A percentile compares a stretch with the other conserved stretches of the same genome.
phyloP scores from a whole-genome alignment of 768 basidiomycete species.

The Coprinellus micaceus region DNA sequence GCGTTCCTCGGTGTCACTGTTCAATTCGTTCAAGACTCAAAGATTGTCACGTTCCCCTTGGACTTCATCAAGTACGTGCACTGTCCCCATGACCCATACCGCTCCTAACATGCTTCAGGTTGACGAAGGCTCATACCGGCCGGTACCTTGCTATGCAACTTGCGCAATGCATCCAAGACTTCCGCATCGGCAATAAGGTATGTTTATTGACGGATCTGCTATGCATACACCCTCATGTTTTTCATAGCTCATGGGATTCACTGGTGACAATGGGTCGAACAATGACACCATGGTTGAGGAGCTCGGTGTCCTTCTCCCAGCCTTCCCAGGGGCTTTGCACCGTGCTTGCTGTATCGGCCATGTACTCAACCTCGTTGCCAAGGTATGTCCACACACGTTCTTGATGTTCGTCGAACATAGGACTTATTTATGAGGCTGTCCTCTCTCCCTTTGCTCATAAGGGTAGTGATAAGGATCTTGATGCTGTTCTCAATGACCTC shows the following conservation, averaged over 20 bases:
- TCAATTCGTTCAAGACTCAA: background rate
- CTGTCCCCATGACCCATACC: background rate
- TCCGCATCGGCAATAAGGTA: slow-evolving; percentile 29
- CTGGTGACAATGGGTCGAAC: slow-evolving; percentile 22
- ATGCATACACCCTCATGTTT: background rate
- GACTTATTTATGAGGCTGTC: no score
- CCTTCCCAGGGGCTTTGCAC: no score
- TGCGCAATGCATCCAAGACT: slow-evolving; percentile 20
- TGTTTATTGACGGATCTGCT: background rate
- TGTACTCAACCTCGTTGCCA: no score
- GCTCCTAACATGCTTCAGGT: slow-evolving; percentile 7
- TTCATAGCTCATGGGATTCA: slow-evolving; percentile 17
- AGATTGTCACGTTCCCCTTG: background rate
- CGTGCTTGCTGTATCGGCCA: no score
- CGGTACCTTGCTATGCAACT: slow-evolving; percentile 23
- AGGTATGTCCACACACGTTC: no score
- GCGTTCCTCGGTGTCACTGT: background rate
- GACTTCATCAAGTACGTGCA: slow-evolving; percentile 11
- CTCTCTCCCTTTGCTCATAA: no score
- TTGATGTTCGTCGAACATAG: no score
- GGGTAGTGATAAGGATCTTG: no score
- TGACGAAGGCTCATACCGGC: slow-evolving; percentile 25
- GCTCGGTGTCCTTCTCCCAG: slow-evolving; percentile 13
- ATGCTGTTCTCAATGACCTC: no score
- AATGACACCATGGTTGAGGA: slow-evolving; percentile 21